These are phyloP conservation scores for Spirogloea muscicola DNA, from an alignment of 139 green algal genomes.

Conservation along the genomic window DNA sequence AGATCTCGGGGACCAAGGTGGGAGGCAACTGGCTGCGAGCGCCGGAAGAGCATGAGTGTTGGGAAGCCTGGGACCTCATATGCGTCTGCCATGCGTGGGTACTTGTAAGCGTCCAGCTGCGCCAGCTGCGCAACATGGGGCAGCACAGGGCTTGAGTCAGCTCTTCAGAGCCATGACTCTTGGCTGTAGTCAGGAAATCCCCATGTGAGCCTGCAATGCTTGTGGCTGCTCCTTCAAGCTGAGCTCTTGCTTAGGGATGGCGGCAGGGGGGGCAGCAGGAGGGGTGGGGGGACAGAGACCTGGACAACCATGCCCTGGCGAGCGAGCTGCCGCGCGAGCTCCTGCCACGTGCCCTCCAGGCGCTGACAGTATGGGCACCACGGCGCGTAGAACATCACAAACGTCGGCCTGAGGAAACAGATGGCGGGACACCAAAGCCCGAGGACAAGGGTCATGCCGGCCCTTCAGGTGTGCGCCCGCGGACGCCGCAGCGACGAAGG, in stretches of 20 bases:
- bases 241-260: no score
- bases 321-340: no score
- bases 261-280: no score
- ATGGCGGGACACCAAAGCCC: background rate
- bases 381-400: conserved; percentile 48
- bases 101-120: conserved; percentile 1
- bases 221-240: no score
- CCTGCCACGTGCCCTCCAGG: conserved; percentile 33
- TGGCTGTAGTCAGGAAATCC: no score
- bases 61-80: conserved; percentile 29
- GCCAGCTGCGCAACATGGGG: conserved; percentile 8
- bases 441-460: background rate
- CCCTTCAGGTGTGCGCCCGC: no score
- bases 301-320: no score
- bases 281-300: no score
- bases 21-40: background rate
- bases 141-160: no score
- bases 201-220: no score
- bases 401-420: conserved; percentile 19
- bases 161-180: no score
- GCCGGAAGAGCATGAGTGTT: conserved; percentile 9
- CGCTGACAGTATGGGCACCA: conserved; percentile 46
- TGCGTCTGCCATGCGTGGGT: conserved; percentile 9
- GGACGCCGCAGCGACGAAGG: no score
- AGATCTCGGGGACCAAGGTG: background rate